These are phyloP conservation scores for Calonectria ilicicola DNA, from an alignment of 2,329 filamentous ascomycete genomes.

Conservation along the genomic window DNA sequence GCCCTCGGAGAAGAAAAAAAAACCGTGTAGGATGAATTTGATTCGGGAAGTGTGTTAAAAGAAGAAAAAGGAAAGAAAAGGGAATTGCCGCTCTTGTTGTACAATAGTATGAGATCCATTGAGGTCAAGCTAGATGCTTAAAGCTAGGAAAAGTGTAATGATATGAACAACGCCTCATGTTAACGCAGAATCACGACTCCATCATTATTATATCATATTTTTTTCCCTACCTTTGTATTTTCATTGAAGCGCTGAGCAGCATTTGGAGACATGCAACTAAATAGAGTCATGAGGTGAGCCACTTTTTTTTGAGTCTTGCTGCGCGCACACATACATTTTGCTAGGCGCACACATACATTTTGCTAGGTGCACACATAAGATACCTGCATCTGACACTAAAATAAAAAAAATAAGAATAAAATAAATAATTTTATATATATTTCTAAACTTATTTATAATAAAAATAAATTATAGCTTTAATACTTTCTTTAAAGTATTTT, in stretches of 20 bases:
- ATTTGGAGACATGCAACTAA: background rate
- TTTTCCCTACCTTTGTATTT: background rate
- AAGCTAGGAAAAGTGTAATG: conserved; percentile 37
- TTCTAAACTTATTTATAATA: too few species aligned
- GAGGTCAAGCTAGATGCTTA: conserved; percentile 35
- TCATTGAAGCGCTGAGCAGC: too few species aligned
- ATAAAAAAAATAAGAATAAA: too few species aligned
- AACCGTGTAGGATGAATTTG: conserved; percentile 21
- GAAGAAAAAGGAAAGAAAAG: conserved; percentile 3
- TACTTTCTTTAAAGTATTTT: too few species aligned
- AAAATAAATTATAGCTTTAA: too few species aligned
- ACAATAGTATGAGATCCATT: conserved; percentile 41
- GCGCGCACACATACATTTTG: too few species aligned
- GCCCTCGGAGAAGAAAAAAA: background rate
- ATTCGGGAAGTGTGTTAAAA: conserved; percentile 34
- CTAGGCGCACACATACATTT: too few species aligned
- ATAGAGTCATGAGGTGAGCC: too few species aligned
- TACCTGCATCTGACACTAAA: too few species aligned
- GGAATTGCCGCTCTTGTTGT: conserved; percentile 46
- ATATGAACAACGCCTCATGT: conserved; percentile 30
- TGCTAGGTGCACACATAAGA: too few species aligned
- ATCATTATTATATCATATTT: background rate
- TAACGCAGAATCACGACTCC: conserved; percentile 3
- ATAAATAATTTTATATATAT: too few species aligned
- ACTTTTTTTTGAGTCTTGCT: too few species aligned